These are phyloP conservation scores for Blastomyces emzantsi DNA, from an alignment of 2,329 filamentous ascomycete genomes.

Conservation along the genomic window DNA sequence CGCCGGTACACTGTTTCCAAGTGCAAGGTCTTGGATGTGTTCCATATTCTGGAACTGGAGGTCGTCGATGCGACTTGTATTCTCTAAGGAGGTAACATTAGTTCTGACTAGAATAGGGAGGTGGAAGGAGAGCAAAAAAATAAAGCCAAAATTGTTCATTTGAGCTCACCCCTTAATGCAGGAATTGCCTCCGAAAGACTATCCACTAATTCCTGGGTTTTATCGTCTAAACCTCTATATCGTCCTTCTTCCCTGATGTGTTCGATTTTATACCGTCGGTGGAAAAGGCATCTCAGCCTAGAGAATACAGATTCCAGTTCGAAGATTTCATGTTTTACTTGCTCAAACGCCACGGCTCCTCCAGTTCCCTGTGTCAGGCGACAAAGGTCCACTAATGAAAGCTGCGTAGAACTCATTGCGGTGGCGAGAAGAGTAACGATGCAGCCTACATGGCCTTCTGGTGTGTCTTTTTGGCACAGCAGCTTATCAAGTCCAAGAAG, in stretches of 20 bases:
- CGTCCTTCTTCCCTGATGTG: background rate
- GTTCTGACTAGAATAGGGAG: background rate
- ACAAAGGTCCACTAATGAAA: conserved; percentile 7
- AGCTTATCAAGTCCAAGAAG: background rate
- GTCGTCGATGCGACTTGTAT: background rate
- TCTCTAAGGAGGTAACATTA: background rate
- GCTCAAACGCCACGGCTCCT: background rate
- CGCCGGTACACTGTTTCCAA: too few relatives aligned
- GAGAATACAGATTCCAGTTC: background rate
- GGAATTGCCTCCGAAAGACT: background rate
- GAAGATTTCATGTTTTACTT: background rate
- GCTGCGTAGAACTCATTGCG: background rate
- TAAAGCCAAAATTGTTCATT: background rate
- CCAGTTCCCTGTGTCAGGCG: background rate
- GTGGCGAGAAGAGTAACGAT: conserved; percentile 6
- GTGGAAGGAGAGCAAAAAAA: background rate
- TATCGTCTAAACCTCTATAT: background rate
- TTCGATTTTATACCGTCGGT: conserved; percentile 2
- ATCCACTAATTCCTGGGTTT: background rate
- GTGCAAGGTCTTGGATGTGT: background rate
- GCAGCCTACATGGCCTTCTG: background rate
- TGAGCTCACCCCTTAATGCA: background rate
- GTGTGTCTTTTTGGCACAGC: background rate
- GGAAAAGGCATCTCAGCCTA: conserved; percentile 2
- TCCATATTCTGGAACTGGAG: background rate